Base-by-base conservation (phyloP, 768 basidiomycete species). In the Boletus rufocinnamomeus region DNA sequence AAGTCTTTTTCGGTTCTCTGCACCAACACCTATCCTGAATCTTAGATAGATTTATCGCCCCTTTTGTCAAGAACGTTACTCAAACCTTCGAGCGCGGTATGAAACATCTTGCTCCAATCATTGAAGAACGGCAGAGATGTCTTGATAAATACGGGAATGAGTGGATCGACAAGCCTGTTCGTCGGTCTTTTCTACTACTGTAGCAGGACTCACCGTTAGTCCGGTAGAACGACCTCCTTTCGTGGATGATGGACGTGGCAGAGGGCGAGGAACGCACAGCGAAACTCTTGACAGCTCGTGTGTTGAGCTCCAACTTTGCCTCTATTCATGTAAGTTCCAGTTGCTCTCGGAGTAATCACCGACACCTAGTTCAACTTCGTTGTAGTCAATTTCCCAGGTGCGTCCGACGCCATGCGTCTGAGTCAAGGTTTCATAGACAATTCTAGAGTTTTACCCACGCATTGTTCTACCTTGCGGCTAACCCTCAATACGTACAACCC, bases 391-490 rank as follows among this genome's bases (percentile, higher is more conserved):
- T 4, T 46, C 67, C 13, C 47, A 56, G 6, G 69, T 67, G 50
- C 25, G 63, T 45, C 52, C 11, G 8, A 27, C 17, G 25, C 8
- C 47, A 28, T 30, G 11, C 6, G 47, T 32, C 28, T 30, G 13
- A n/a, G n/a, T 11, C 19, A 32, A 7, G 19, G 28, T 46, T 28
- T 48, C n/a, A 30, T 6, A 14, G 28, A 30, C 6, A n/a, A 7
- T 14, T 50, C 10, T 25, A 50, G 49, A 17, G 49, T 37, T 69
- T 77, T 34, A 71, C 71, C 0, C 72, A 75, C 25, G 74, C 72
- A 0, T 59, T 81, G 0, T 74, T 69, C 44, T 56, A 70, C 49
- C 71, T 81, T 6, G 77, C 75, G 5, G 68, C 74, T 0, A 54
- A 73, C 27, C 75, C 78, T 5, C 60, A 75, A 51, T 76, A 69